Evolutionary conservation across 1,284 basidiomycete species (phyloP), one percentile per base, ranked within the genome.

Genomic region (Rhodotorula glutinis): DNA sequence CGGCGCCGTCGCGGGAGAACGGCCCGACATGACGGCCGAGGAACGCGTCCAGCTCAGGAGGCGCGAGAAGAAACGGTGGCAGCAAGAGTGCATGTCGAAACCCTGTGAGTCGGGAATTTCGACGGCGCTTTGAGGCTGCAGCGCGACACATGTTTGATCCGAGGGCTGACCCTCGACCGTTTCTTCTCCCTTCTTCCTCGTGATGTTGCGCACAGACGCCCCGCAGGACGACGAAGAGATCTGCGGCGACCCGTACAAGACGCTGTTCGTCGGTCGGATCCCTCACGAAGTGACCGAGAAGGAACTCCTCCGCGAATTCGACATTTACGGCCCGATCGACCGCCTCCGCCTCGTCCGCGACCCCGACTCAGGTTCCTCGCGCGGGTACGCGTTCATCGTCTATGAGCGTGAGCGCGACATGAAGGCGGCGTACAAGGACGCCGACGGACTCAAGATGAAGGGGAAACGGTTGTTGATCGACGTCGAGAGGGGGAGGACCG

Each of bases 401-500:
- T 99, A 92, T 76, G 96, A 99, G 79, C 86, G 94, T 33, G 96
- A 98, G 81, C 87, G 93, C 68, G 96, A 99, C 79, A 98, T 98
- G 96, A 97, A 97, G 86, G 91, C 92, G 92, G 75, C 76, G 80
- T 99, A 98, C 84, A 98, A 98, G 81, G 95, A 98, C 78, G 96
- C 94, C n/a, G 95, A 98, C 76, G 92, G 94, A 21, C 85, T 98
- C 56, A 90, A 92, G 70, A 92, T 99, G 75, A 89, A 92, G 83
- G 92, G 92, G 75, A 93, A 96, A 77, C 85, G 90, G 70, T 92
- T 98, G 69, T 83, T 98, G 52, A 95, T 99, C 60, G 96, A 99
- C 77, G 95, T 99, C 61, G 96, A 99, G 80, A 88, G 96, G 53
- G 96, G 96, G 11, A 87, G 95, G 58, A 98, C 96, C 1, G 96